Percentiles rank a stretch among this genome's conserved stretches.
These are phyloP conservation scores for Colletotrichum sp. DNA, from an alignment of 2,329 filamentous ascomycete genomes.

Conservation along the genomic window DNA sequence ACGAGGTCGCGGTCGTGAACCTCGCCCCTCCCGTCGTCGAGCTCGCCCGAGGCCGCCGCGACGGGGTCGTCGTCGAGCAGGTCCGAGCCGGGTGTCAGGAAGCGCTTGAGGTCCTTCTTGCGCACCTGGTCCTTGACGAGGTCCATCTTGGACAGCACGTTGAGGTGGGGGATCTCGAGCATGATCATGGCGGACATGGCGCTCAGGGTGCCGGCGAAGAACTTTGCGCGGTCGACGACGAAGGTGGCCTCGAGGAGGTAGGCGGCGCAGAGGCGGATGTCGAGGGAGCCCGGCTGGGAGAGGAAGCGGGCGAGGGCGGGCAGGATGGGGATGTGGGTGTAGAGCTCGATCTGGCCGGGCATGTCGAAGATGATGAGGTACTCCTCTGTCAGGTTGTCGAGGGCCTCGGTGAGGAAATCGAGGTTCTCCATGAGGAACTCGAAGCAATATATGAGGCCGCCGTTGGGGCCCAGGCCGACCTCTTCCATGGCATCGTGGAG, in stretches of 20 bases:
- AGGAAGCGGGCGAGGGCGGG: conserved; percentile 84
- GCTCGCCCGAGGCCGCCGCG: conserved; percentile 33
- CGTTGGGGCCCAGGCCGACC: conserved; percentile 87
- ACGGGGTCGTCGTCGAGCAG: conserved; percentile 80
- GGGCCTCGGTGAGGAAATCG: conserved; percentile 85
- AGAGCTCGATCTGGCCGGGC: conserved; percentile 98
- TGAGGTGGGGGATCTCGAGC: conserved; percentile 96
- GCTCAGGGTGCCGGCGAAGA: conserved; percentile 92
- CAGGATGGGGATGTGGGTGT: conserved; percentile 94
- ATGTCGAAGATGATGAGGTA: conserved; percentile 98
- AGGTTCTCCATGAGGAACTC: conserved; percentile 95
- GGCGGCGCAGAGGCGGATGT: conserved; percentile 90
- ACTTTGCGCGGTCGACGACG: conserved; percentile 94
- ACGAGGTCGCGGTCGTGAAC: conserved; percentile 71
- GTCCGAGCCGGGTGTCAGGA: conserved; percentile 83
- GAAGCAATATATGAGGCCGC: conserved; percentile 94
- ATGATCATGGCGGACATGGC: conserved; percentile 99
- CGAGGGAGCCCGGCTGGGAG: conserved; percentile 78
- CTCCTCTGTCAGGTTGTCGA: conserved; percentile 88
- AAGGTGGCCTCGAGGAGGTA: conserved; percentile 97
- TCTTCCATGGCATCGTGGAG: conserved; percentile 98
- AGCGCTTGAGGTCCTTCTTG: conserved; percentile 87
- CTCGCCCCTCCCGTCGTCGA: conserved; percentile 60
- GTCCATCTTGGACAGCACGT: conserved; percentile 98
- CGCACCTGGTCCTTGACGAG: conserved; percentile 88